Evolutionary conservation across 2,329 filamentous ascomycete genomes (phyloP), one percentile per base, ranked within the genome.

Genomic region (Fusarium caatingaense): DNA sequence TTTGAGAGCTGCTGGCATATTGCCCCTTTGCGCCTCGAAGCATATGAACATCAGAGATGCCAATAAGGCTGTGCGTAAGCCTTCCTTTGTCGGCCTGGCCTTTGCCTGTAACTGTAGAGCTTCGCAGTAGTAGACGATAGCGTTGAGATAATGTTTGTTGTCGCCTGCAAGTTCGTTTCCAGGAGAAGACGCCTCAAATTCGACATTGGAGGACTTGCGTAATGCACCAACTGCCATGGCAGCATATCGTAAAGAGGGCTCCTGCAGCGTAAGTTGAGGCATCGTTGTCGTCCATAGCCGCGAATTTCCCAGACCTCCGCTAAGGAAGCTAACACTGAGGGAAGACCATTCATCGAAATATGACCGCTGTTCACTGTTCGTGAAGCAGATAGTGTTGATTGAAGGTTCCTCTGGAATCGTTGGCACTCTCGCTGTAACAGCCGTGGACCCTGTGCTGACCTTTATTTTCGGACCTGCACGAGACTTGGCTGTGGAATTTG

Each of bases 221-320:
- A 83, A 62, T 6, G 81, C 81, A 1, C 81, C 81, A 16, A 83
- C 76, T 9, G 80, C 79, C 76, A 83, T 82, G 54, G 81, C 81
- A 5, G 77, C 81, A 44, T 79, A 80, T 25, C 81, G 75, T 8
- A 83, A 65, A 1, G 78, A 78, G 9, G 77, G 74, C 59, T 82
- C 80, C 51, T 81, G 76, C 2, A 80, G 61, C 3, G 79, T 80
- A 13, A 82, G 72, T 48, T 82, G 80, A 0, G 80, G 80, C 76
- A 82, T 82, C 2, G 80, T 82, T 3, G 74, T 72, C 18, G 78
- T 81, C 81, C 81, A 83, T 30, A 83, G 68, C 16, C 75, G 69
- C 6, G 79, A 76, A 23, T 78, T 74, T 49, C 64, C 72, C 5
- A 82, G 65, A 21, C 77, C 74, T 6, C 80, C 80, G 53, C 78